Evolutionary conservation across 148 eudicot species (phyloP).

Genomic region (Silene conica): DNA sequence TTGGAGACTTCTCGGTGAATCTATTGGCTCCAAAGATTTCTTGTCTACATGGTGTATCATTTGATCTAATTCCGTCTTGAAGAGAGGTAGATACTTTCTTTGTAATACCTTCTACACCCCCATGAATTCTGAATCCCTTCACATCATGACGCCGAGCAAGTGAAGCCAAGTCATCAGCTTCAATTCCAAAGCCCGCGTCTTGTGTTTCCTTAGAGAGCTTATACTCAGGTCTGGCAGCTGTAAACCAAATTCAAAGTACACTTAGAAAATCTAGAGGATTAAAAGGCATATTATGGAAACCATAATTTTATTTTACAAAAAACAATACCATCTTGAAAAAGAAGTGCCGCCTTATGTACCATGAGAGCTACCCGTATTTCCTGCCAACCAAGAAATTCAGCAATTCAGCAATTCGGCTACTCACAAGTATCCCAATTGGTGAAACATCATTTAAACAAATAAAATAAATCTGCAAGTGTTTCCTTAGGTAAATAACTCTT

Average conservation of each 20-base stretch:
- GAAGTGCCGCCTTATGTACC: constrained; percentile 59
- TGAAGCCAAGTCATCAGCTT: constrained; percentile 74
- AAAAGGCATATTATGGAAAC: neutral
- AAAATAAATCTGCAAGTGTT: neutral
- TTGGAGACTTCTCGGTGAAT: constrained; percentile 77
- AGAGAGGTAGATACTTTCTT: constrained; percentile 47
- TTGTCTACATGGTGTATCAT: constrained; percentile 48
- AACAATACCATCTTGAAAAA: constrained; percentile 64
- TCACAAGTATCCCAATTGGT: neutral
- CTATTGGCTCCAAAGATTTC: constrained; percentile 58
- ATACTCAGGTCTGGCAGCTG: constrained; percentile 48
- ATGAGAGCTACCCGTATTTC: constrained; percentile 62
- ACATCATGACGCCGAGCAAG: constrained; percentile 55
- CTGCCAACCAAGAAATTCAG: constrained; percentile 39
- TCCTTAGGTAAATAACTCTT: neutral
- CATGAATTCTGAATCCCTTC: constrained; percentile 40
- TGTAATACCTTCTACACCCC: constrained; percentile 61
- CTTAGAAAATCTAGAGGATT: neutral
- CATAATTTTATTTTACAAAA: neutral
- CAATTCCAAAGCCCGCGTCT: constrained; percentile 54
- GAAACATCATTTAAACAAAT: neutral
- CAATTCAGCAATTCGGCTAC: neutral
- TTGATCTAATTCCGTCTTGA: constrained; percentile 52
- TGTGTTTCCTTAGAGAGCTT: constrained; percentile 55
- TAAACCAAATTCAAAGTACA: constrained; percentile 8